Base-by-base conservation (phyloP, 2,329 filamentous ascomycete genomes). In the Hirsutella thompsonii region DNA sequence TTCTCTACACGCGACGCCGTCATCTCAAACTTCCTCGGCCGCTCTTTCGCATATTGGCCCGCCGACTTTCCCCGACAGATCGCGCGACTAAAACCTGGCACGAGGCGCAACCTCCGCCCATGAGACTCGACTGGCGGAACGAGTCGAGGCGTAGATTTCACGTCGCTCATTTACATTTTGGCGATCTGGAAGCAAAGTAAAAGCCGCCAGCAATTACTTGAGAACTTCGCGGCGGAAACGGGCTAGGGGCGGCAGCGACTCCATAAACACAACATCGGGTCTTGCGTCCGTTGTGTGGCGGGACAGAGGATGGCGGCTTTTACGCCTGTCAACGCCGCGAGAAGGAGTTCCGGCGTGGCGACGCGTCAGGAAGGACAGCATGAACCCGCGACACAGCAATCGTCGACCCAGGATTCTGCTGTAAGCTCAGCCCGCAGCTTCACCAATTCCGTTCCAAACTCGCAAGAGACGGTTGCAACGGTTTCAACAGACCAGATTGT, bases 401-500 rank as follows among this genome's bases (percentile, higher is more conserved):
- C 40, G 30, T 36, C 29, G 20, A 23, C 14, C 8, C 36, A 37
- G 4, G 44, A 40, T 20, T 42, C 39, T 33, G 44, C 40, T 34
- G 42, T 36, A 40, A 44, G 40, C 40, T 46, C 45, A 19, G 42
- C 41, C 8, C 46, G 43, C 35, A 46, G 46, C 47, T 40, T 44
- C 36, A 13, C 28, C 35, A 46, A 44, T 14, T 51, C 49, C 34
- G 34, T 46, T 14, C 23, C 47, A 38, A 46, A 50, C 36, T 55
- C 55, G 2, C 56, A 58, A 38, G 52, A 52, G 19, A 56, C 55
- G 11, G 49, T 47, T 37, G 39, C 46, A 23, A 55, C 53, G n/a
- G 48, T 44, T 44, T 47, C 49, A 23, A 47, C 53, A n/a, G 51
- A 52, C 42, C 49, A 48, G 37, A 49, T 50, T 28, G 51, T 51